Conservation (phyloP, 2,329 filamentous ascomycete genomes). For the Emmonsia crescens region DNA sequence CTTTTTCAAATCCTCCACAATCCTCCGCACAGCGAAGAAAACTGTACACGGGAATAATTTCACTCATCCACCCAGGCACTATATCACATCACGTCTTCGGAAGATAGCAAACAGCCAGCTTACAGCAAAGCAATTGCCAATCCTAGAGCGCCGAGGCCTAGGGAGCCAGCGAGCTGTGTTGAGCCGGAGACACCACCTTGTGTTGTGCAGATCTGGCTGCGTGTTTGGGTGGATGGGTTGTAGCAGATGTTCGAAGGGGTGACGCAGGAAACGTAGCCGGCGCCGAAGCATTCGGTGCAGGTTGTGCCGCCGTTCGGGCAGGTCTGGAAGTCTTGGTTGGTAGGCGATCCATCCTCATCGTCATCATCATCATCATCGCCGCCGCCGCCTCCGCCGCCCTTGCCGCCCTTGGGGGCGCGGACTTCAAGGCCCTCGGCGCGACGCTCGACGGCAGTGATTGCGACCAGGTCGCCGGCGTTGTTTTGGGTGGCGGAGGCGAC, state of each 20-base stretch:
- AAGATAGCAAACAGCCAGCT: neutral
- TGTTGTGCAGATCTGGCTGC: neutral
- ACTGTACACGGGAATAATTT: neutral
- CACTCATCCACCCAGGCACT: neutral
- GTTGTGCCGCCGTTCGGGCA: neutral
- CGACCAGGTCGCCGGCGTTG: neutral
- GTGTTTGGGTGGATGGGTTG: neutral
- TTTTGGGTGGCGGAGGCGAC: neutral
- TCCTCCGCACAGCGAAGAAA: neutral
- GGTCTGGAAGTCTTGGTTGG: neutral
- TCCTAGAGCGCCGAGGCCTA: neutral
- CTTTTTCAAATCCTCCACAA: too few species aligned
- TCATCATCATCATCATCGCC: neutral
- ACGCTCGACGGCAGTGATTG: neutral
- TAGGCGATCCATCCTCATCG: neutral
- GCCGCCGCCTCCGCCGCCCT: neutral
- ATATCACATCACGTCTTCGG: neutral
- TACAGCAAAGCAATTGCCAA: conserved; percentile 1
- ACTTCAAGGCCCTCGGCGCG: neutral
- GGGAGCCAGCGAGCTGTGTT: neutral
- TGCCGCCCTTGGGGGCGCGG: neutral
- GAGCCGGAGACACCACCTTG: neutral
- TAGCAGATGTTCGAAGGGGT: neutral
- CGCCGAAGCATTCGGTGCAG: conserved; percentile 2
- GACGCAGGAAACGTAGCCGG: neutral